phyloP scores from a whole-genome alignment of 2,329 filamentous ascomycete species.

The Aspergillus persii region DNA sequence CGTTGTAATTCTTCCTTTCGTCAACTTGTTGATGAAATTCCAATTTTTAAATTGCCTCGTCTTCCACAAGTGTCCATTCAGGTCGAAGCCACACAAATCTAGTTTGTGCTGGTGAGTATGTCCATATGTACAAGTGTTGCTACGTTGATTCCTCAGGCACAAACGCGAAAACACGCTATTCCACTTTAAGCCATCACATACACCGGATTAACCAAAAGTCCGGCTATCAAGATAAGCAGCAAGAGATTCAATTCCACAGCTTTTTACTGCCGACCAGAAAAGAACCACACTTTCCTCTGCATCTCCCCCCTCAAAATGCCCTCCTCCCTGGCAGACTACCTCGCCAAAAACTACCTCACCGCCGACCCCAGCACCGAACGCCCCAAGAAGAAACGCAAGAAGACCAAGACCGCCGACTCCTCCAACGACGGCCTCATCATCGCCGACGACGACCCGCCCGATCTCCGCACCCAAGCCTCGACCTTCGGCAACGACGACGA shows the following conservation, averaged over 20 bases:
- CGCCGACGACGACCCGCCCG: slow-evolving; percentile 42
- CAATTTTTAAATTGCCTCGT: too few species aligned
- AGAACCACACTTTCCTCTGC: background rate
- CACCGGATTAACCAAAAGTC: slow-evolving; percentile 7
- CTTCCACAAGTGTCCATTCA: too few species aligned
- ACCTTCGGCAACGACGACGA: slow-evolving; percentile 34
- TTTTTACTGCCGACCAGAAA: background rate
- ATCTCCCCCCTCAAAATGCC: slow-evolving; percentile 45
- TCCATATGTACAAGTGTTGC: too few species aligned
- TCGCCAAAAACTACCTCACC: slow-evolving; percentile 87
- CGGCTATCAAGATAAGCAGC: slow-evolving; percentile 3
- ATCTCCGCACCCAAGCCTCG: slow-evolving; percentile 30
- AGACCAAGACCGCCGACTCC: slow-evolving; percentile 47
- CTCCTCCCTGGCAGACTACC: slow-evolving; percentile 69
- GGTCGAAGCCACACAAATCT: too few species aligned
- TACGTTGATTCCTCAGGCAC: too few species aligned
- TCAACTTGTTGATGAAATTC: too few species aligned
- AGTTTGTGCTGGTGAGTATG: too few species aligned
- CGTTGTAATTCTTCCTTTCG: too few species aligned
- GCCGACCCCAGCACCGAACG: slow-evolving; percentile 52
- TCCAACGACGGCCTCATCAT: slow-evolving; percentile 41
- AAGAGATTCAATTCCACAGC: background rate
- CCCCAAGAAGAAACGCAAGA: slow-evolving; percentile 58
- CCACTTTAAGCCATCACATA: background rate
- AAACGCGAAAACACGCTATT: background rate